Evolutionary conservation across 371 early-diverging fungal genomes (phyloP).

Genomic region (Rhizomucor pusillus): DNA sequence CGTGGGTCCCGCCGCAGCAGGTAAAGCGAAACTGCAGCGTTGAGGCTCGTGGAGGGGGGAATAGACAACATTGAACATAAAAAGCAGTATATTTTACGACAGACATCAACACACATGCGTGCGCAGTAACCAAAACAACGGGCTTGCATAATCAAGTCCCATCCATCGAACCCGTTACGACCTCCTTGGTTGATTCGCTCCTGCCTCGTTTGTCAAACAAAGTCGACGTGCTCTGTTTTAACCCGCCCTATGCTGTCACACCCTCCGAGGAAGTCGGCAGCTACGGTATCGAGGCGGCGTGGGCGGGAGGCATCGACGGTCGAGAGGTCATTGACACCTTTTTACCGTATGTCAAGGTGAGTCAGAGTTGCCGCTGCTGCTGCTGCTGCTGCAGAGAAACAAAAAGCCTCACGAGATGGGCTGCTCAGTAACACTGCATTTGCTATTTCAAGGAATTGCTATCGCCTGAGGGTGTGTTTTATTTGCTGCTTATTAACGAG

Average conservation of each 20-base stretch:
- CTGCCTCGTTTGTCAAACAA: slow-evolving; percentile 47
- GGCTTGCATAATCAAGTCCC: slow-evolving; percentile 50
- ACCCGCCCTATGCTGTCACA: slow-evolving; percentile 92
- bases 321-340: slow-evolving; percentile 87
- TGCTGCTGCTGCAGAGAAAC: too few relatives aligned
- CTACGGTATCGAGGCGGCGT: slow-evolving; percentile 77
- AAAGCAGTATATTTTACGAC: slow-evolving; percentile 60
- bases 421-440: too few relatives aligned
- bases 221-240: slow-evolving; percentile 88
- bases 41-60: background rate
- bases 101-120: slow-evolving; percentile 83
- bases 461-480: slow-evolving; percentile 75
- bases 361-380: too few relatives aligned
- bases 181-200: slow-evolving; percentile 57
- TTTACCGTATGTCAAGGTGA: slow-evolving; percentile 67
- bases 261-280: slow-evolving; percentile 73
- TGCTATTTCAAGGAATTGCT: slow-evolving; percentile 50
- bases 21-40: slow-evolving; percentile 19
- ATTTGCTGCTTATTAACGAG: slow-evolving; percentile 86
- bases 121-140: slow-evolving; percentile 63
- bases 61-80: background rate
- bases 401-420: too few relatives aligned
- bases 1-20: slow-evolving; percentile 40
- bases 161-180: slow-evolving; percentile 56
- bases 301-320: slow-evolving; percentile 95